phyloP scores from a whole-genome alignment of 2,329 filamentous ascomycete species.

The Fusarium euwallaceae region DNA sequence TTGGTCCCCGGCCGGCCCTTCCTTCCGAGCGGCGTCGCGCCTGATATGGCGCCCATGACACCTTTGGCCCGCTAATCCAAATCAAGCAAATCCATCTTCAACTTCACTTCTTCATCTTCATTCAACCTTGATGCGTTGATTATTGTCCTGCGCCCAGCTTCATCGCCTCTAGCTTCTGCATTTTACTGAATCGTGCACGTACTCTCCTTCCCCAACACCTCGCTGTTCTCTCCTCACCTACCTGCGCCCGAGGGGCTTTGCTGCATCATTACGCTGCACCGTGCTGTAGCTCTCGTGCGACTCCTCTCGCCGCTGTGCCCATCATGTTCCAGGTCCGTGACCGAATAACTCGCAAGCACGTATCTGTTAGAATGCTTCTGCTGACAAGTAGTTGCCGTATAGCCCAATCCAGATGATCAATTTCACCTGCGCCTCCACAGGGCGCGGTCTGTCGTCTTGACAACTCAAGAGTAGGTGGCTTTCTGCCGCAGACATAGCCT shows the following conservation, averaged over 20 bases:
- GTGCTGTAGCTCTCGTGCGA: conserved; percentile 5
- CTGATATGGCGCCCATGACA: conserved; percentile 22
- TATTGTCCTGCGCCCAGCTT: not conserved
- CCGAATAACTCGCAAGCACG: conserved; percentile 4
- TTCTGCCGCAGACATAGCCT: conserved; percentile 1
- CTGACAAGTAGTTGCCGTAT: conserved; percentile 27
- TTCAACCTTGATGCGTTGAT: not conserved
- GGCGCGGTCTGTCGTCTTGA: conserved; percentile 85
- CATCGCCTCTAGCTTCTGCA: not conserved
- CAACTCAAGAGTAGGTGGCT: conserved; percentile 75
- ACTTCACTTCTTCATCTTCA: conserved; percentile 28
- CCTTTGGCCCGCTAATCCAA: conserved; percentile 27
- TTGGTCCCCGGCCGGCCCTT: not conserved
- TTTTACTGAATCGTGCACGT: not conserved
- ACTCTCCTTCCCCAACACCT: too few species aligned
- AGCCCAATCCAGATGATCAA: conserved; percentile 77
- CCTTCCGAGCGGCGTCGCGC: not conserved
- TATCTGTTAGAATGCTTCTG: not conserved
- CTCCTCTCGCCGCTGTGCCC: conserved; percentile 6
- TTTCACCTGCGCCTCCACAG: conserved; percentile 87
- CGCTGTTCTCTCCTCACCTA: not conserved
- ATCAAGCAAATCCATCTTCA: conserved; percentile 12
- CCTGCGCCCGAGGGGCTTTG: not conserved
- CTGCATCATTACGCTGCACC: not conserved
- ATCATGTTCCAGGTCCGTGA: conserved; percentile 47